These are phyloP conservation scores for Pilasporangium apinafurcum DNA, from an alignment of 352 stramenopile species.

Conservation along the genomic window DNA sequence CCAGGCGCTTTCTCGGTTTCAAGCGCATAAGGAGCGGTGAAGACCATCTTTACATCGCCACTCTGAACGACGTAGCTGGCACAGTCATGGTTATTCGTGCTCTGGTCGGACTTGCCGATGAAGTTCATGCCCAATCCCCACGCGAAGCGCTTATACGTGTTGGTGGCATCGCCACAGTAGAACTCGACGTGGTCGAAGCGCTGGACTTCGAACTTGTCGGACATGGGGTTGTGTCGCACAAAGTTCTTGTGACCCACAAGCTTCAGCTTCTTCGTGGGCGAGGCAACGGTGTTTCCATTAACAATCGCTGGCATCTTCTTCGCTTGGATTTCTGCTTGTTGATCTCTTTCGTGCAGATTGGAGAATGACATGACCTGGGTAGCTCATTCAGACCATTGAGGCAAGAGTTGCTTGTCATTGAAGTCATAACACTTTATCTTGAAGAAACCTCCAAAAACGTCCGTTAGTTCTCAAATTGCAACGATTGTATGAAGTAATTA, in stretches of 20 bases:
- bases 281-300: neutral
- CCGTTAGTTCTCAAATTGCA: too few species aligned
- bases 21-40: conserved; percentile 84
- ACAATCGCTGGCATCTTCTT: conserved; percentile 9
- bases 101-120: conserved; percentile 82
- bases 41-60: conserved; percentile 76
- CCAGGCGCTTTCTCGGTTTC: conserved; percentile 52
- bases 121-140: conserved; percentile 82
- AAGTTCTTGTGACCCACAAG: conserved; percentile 78
- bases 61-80: conserved; percentile 85
- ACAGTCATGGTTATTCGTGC: conserved; percentile 80
- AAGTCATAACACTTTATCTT: too few species aligned
- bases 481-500: too few species aligned
- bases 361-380: too few species aligned
- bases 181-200: conserved; percentile 87
- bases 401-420: too few species aligned
- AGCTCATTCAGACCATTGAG: too few species aligned
- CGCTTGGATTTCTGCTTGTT: too few species aligned
- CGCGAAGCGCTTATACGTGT: conserved; percentile 67
- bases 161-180: conserved; percentile 76
- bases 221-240: conserved; percentile 66
- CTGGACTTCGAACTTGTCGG: conserved; percentile 68
- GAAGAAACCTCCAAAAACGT: too few species aligned
- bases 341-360: too few species aligned
- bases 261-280: conserved; percentile 39